These are phyloP conservation scores for Fusarium transvaalense DNA, from an alignment of 2,329 filamentous ascomycete species.

Conservation along the genomic window DNA sequence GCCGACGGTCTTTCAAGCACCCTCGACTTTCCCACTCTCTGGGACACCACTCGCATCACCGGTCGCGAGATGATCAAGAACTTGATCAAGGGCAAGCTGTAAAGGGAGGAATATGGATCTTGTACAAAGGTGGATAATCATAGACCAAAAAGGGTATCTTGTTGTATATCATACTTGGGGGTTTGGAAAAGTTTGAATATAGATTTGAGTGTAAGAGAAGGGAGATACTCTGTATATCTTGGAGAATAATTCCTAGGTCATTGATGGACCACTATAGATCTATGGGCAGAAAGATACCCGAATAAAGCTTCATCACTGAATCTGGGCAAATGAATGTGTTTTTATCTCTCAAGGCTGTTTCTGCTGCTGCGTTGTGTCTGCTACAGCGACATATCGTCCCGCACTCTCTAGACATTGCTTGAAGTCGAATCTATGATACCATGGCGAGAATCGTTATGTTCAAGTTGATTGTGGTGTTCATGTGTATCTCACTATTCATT, in stretches of 20 bases:
- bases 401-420: no score
- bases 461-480: no score
- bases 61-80: slow-evolving; percentile 82
- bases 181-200: slow-evolving; percentile 1
- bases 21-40: slow-evolving; percentile 86
- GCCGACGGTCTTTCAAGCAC: slow-evolving; percentile 85
- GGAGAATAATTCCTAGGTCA: not conserved
- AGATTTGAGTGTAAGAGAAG: slow-evolving; percentile 1
- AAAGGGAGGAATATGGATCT: slow-evolving; percentile 43
- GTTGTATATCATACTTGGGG: slow-evolving; percentile 4
- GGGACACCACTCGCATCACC: slow-evolving; percentile 81
- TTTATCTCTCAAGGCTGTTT: not conserved
- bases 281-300: slow-evolving; percentile 10
- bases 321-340: not conserved
- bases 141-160: not conserved
- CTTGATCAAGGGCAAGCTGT: slow-evolving; percentile 78
- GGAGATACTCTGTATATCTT: not conserved
- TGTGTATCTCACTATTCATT: no score
- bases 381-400: not conserved
- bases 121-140: not conserved
- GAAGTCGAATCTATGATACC: no score
- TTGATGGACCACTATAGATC: slow-evolving; percentile 8
- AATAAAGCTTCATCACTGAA: slow-evolving; percentile 1
- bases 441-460: no score
- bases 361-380: not conserved